A percentile compares a stretch with the other conserved stretches of the same genome.
phyloP scores from a whole-genome alignment of 2,329 filamentous ascomycete species.

The Sporothrix globosa region DNA sequence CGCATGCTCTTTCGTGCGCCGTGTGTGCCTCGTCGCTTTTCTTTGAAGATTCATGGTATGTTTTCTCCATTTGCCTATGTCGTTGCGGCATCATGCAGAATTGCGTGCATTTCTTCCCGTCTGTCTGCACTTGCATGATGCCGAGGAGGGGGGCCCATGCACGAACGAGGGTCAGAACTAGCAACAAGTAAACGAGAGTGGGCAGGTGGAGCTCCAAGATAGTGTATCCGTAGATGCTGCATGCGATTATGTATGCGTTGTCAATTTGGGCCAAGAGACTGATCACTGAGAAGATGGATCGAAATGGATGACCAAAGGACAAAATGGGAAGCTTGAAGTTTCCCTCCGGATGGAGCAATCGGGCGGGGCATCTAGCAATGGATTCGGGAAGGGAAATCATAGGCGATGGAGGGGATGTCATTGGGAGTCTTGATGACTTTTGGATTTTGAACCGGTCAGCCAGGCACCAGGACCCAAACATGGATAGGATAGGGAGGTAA shows the following conservation, averaged over 20 bases:
- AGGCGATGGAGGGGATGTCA: background rate
- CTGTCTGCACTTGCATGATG: background rate
- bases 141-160: background rate
- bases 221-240: no score
- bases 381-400: background rate
- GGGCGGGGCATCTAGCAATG: background rate
- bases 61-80: background rate
- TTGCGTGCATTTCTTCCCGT: slow-evolving; percentile 15
- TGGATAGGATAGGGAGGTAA: background rate
- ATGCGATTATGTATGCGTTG: slow-evolving; percentile 5
- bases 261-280: background rate
- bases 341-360: background rate
- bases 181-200: background rate
- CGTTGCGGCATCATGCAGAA: slow-evolving; percentile 7
- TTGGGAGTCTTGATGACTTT: background rate
- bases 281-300: background rate
- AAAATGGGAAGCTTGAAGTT: background rate
- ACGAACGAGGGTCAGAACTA: background rate
- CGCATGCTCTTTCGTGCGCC: background rate
- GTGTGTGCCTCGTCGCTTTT: background rate
- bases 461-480: slow-evolving; percentile 1
- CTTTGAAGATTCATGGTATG: no score
- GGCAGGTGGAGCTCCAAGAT: background rate
- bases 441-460: background rate
- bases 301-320: background rate